These are phyloP conservation scores for Ramaria rubella DNA, from an alignment of 768 basidiomycete species.

Conservation along the genomic window DNA sequence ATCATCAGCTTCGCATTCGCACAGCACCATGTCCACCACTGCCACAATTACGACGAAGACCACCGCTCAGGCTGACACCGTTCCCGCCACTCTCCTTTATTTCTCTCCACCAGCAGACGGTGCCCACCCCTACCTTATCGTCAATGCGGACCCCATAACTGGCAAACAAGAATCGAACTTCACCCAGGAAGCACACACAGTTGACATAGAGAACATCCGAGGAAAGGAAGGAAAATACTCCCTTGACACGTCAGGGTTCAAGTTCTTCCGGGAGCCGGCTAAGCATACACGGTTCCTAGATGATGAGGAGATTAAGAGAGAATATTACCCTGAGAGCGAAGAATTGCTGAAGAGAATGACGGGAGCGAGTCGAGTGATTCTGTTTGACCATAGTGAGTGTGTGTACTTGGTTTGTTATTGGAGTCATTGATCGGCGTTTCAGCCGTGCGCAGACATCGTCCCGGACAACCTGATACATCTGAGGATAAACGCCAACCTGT, in stretches of 20 bases:
- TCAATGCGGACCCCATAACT: slow-evolving; percentile 29
- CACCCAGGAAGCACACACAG: no score
- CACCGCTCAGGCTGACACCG: background rate
- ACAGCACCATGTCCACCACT: no score
- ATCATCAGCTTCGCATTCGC: no score
- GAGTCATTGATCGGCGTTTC: background rate
- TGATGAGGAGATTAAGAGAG: slow-evolving; percentile 29
- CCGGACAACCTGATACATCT: slow-evolving; percentile 28
- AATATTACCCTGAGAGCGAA: slow-evolving; percentile 35
- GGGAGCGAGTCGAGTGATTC: slow-evolving; percentile 31
- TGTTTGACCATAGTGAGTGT: slow-evolving; percentile 40
- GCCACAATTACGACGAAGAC: no score
- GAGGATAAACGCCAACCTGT: slow-evolving; percentile 39
- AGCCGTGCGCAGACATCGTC: slow-evolving; percentile 40
- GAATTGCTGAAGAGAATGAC: slow-evolving; percentile 34
- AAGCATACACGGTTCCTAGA: slow-evolving; percentile 23
- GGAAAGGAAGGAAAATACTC: slow-evolving; percentile 27
- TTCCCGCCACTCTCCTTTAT: slow-evolving; percentile 24
- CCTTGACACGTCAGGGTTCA: slow-evolving; percentile 39
- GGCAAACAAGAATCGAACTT: slow-evolving; percentile 36
- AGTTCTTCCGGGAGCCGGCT: slow-evolving; percentile 27
- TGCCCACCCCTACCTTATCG: slow-evolving; percentile 31
- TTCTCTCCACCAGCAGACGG: slow-evolving; percentile 34
- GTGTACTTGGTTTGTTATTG: background rate
- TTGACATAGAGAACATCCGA: slow-evolving; percentile 27